Evolutionary conservation across 495 filamentous ascomycete species (phyloP).

Genomic region (Hamigera avellanea): DNA sequence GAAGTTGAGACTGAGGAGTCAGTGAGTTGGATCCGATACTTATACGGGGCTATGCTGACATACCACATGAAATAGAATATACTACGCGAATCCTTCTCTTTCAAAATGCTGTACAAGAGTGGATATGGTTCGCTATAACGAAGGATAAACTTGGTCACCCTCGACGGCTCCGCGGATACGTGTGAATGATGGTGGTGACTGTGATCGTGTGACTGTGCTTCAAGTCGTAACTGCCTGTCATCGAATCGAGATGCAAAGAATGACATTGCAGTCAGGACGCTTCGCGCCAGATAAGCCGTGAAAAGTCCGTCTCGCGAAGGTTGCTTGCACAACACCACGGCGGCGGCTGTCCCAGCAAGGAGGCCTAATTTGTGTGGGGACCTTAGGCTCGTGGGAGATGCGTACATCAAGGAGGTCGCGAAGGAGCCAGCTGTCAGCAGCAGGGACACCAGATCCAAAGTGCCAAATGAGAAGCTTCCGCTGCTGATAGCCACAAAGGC

Average conservation of each 20-base stretch:
- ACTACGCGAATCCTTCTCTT: slow-evolving; percentile 84
- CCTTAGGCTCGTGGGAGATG: slow-evolving; percentile 14
- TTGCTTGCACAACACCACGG: slow-evolving; percentile 24
- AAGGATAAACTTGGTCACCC: slow-evolving; percentile 54
- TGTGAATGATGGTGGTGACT: slow-evolving; percentile 31
- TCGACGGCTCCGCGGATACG: slow-evolving; percentile 30
- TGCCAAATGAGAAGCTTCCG: slow-evolving; percentile 10
- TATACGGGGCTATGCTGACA: slow-evolving; percentile 8
- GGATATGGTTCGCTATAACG: slow-evolving; percentile 55
- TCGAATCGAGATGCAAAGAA: slow-evolving; percentile 29
- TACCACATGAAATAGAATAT: slow-evolving; percentile 97
- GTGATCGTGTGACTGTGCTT: slow-evolving; percentile 23
- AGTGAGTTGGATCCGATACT: slow-evolving; percentile 6
- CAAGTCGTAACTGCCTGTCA: slow-evolving; percentile 17
- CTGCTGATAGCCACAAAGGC: slow-evolving; percentile 9
- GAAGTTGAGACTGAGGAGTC: slow-evolving; percentile 67
- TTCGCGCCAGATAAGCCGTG: slow-evolving; percentile 19
- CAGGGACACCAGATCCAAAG: slow-evolving; percentile 15
- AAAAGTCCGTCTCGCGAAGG: slow-evolving; percentile 20
- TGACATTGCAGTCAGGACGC: slow-evolving; percentile 17
- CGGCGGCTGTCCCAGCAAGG: slow-evolving; percentile 16
- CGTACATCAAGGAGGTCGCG: slow-evolving; percentile 17
- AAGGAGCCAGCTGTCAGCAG: slow-evolving; percentile 16
- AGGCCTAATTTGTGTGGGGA: slow-evolving; percentile 26
- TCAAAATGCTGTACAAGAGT: slow-evolving; percentile 70